Conservation (phyloP, 495 filamentous ascomycete genomes). For the Tuber microsphaerosporum region DNA sequence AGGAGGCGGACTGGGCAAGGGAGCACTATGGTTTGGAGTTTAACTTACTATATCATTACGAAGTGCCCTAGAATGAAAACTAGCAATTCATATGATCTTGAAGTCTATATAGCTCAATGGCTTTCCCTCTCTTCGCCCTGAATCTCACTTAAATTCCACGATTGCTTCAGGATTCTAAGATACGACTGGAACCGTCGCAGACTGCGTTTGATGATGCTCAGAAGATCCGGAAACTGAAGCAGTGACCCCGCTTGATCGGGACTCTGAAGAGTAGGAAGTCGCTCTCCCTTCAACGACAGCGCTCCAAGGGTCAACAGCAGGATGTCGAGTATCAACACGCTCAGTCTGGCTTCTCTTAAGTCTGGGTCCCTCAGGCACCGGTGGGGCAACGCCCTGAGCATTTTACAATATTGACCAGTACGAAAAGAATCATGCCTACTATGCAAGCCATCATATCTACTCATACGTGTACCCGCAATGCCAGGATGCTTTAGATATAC, state of each 20-base stretch:
- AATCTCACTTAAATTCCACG: no score
- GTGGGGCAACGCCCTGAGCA: not conserved
- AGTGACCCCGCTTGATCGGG: constrained; percentile 10
- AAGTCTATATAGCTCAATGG: no score
- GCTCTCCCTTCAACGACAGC: not conserved
- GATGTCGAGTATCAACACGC: not conserved
- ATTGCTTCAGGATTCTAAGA: no score
- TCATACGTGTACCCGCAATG: not conserved
- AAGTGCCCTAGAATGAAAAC: no score
- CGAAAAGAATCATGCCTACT: not conserved
- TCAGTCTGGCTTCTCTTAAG: not conserved
- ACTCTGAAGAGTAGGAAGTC: constrained; percentile 8
- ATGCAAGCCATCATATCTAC: not conserved
- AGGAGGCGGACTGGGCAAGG: no score
- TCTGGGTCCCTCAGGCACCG: not conserved
- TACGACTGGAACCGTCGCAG: not conserved
- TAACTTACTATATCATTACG: no score
- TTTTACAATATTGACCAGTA: not conserved
- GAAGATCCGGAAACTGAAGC: not conserved
- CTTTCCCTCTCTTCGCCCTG: no score
- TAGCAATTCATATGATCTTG: no score
- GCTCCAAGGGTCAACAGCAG: not conserved
- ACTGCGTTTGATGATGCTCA: not conserved
- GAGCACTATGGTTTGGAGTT: no score
- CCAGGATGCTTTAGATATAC: not conserved